Conservation (phyloP, 2,329 filamentous ascomycete species). For the Neonectria faginata region DNA sequence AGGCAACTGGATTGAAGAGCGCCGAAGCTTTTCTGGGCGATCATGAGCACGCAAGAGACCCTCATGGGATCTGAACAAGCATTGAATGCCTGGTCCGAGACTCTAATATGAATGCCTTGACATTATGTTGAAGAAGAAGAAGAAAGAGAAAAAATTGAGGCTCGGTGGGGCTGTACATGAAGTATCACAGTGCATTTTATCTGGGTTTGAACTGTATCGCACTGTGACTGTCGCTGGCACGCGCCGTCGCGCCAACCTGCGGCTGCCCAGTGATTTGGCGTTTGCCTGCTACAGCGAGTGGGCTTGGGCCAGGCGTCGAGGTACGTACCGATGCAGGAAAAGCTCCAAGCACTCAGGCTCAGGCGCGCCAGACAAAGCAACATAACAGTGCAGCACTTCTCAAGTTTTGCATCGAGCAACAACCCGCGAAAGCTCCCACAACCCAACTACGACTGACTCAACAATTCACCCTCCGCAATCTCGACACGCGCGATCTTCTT, state of each 20-base stretch:
- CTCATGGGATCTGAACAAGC: conserved; percentile 87
- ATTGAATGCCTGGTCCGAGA: conserved; percentile 96
- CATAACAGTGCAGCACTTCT: conserved; percentile 37
- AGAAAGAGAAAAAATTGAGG: conserved; percentile 45
- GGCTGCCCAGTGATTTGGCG: not conserved
- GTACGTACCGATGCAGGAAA: conserved; percentile 37
- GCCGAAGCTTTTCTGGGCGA: conserved; percentile 85
- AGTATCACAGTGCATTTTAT: conserved; percentile 38
- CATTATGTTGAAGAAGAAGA: conserved; percentile 71
- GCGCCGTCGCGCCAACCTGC: conserved; percentile 33
- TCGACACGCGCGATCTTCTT: conserved; percentile 23
- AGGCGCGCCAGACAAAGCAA: conserved; percentile 42
- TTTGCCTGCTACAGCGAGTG: too few species aligned
- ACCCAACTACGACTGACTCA: conserved; percentile 25
- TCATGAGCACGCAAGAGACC: conserved; percentile 97
- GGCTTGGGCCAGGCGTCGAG: conserved; percentile 25
- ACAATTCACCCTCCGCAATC: conserved; percentile 15
- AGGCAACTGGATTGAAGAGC: conserved; percentile 80
- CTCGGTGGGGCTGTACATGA: conserved; percentile 43
- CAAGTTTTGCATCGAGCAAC: conserved; percentile 36
- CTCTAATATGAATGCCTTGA: conserved; percentile 98
- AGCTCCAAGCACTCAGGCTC: conserved; percentile 18
- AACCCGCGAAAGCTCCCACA: conserved; percentile 32
- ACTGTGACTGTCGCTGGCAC: conserved; percentile 30
- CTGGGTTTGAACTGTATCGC: accelerated